Evolutionary conservation across 805 yeast species (phyloP), one percentile per base, ranked within the genome.

Genomic region (Torulaspora gathmanii): DNA sequence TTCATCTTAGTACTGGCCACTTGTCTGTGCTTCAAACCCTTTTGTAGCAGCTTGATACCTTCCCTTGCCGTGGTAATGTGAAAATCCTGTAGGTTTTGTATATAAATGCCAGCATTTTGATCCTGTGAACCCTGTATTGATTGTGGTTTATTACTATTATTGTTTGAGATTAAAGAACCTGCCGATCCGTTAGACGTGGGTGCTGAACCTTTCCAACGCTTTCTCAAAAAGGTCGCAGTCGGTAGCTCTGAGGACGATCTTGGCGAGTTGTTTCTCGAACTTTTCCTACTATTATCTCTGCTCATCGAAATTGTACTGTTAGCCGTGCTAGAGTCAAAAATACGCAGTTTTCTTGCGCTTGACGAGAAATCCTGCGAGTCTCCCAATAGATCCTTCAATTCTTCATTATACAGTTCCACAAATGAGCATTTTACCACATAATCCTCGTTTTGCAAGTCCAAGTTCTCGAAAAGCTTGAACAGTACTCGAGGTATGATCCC

Each of bases 401-500:
- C 95, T 62, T 89, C 97, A 57, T 89, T 88, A 68, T 89, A 90
- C 15, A 89, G 69, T 61, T 89, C 97, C 43, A 88, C 74, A 61
- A 84, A 90, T 0, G 95, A 85, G 51, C 88, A 77, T 59, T 82
- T 83, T 15, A 85, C 88, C 26, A 83, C 59, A 58, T 73, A 80
- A 57, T 83, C 95, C 25, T 55, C 56, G 5, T 64, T 55, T 31
- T 62, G 66, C 15, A 48, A 39, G 29, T 63, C 64, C 42, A 86
- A 61, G 2, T 68, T 70, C 5, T 71, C 70, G 61, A 88, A 89
- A 4, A 88, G 67, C 45, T 73, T 65, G 44, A 71, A 66, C 28
- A 82, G 55, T 2, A 79, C 72, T 31, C 89, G 70, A 0, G 89
- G 88, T 35, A 82, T 79, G 10, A 82, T 74, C 17, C 88, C 89